A percentile compares a stretch with the other conserved stretches of the same genome.
Evolutionary conservation across 768 basidiomycete species (phyloP).

Genomic region (Mycena olivaceomarginata): DNA sequence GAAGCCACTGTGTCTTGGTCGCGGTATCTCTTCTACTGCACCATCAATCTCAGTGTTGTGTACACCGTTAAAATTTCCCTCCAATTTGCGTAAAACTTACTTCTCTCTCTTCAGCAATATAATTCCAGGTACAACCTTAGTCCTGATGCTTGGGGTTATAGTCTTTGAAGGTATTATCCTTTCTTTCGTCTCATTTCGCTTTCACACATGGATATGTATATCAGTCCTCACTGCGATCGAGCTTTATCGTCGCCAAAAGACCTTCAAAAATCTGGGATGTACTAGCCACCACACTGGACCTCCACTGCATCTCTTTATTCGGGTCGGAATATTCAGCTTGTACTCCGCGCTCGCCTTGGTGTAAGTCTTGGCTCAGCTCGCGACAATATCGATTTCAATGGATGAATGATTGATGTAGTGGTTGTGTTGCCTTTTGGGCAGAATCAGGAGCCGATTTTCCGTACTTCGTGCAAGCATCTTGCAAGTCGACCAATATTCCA

Average conservation of each 20-base stretch:
- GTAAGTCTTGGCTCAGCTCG: constrained; percentile 1
- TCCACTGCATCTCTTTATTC: constrained; percentile 7
- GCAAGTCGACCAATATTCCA: background rate
- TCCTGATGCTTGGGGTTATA: constrained; percentile 10
- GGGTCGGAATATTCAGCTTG: constrained; percentile 16
- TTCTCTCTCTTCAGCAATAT: constrained; percentile 3
- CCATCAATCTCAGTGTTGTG: constrained; percentile 22
- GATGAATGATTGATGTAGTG: background rate
- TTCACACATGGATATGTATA: background rate
- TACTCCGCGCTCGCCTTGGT: constrained; percentile 24
- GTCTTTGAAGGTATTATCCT: constrained; percentile 10
- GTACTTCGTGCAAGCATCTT: constrained; percentile 24
- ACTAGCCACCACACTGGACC: background rate
- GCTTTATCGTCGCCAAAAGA: constrained; percentile 18
- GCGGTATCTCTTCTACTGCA: constrained; percentile 33
- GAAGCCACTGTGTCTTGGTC: constrained; percentile 25
- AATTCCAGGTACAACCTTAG: constrained; percentile 3
- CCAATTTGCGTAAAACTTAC: background rate
- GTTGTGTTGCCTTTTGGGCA: constrained; percentile 29
- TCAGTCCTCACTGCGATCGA: constrained; percentile 31
- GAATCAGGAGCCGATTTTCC: background rate
- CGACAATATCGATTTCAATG: background rate
- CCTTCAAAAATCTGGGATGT: constrained; percentile 2
- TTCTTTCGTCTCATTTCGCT: background rate
- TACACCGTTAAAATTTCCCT: background rate